Base-by-base conservation (phyloP, 306 rosid genomes). In the Boehmeria nivea region DNA sequence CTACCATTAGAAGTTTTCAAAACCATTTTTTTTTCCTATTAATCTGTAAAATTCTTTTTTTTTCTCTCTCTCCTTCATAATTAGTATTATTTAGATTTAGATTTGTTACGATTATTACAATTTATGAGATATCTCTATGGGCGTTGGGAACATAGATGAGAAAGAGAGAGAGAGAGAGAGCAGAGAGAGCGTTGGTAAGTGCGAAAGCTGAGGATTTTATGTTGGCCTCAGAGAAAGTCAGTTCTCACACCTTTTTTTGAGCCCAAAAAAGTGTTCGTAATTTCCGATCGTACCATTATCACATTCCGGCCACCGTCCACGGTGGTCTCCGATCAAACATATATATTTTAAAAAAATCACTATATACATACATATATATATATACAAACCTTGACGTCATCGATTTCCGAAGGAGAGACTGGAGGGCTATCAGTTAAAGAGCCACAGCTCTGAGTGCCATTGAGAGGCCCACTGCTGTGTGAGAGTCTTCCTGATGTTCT, bases 391-490 rank as follows among this genome's bases (percentile, higher is more conserved):
- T 91, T 87, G 71, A 39, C n/a, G 67, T 91, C 93, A 62, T 87
- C 98, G 66, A 80, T 69, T 52, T 83, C 88, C 22, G 96, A 81
- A 18, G 99, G 96, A 1, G 99, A 87, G 18, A 87, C 85, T 8
- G 99, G 99, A 0, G 95, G 96, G 22, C 94, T 91, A 59, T 87
- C 96, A 50, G 88, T 83, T 12, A 83, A 64, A 36, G 94, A 89
- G 43, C 95, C 83, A 50, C 89, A 80, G 19, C 89, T 79, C n/a
- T 74, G 86, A 8, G 81, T 69, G 45, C 84, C 95, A 63, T 83
- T 90, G n/a, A 91, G 95, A 67, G 96, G 95, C 13, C 96, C 99
- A 52, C 96, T 87, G 54, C 99, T 91, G 37, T 91, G 94, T 3
- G 96, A 87, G 38, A 87, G 77, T 67, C 99, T 69, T 20, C 98